Conservation (phyloP, 169 alveolate species). For the Cyclospora cayetanensis region DNA sequence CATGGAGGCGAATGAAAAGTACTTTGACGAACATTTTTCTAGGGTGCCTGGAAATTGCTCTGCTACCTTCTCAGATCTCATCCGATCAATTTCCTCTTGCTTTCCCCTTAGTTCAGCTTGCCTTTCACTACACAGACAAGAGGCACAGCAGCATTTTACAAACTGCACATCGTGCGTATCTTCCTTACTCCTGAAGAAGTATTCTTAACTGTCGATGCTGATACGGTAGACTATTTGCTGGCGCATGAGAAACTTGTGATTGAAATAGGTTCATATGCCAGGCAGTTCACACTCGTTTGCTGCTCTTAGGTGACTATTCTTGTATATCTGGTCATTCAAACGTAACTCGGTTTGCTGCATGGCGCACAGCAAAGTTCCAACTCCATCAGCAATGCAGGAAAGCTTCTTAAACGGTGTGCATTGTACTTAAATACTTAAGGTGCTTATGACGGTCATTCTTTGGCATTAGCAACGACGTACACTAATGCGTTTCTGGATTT, state of each 20-base stretch:
- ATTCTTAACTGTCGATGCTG: no score
- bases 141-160: not conserved
- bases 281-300: constrained; percentile 50
- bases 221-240: no score
- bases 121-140: constrained; percentile 9
- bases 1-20: no score
- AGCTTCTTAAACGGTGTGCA: no score
- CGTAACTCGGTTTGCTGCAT: constrained; percentile 65
- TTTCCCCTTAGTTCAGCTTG: constrained; percentile 67
- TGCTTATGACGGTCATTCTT: not conserved
- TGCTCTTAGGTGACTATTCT: constrained; percentile 67
- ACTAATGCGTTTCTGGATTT: constrained; percentile 53
- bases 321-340: constrained; percentile 63
- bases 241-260: no score
- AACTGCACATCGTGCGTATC: not conserved
- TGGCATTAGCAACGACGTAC: not conserved
- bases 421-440: not conserved
- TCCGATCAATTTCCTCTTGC: constrained; percentile 46
- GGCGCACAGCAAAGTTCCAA: not conserved
- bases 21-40: no score
- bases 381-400: no score
- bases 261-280: no score
- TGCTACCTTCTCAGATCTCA: constrained; percentile 48
- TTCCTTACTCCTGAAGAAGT: no score
- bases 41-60: no score